These are phyloP conservation scores for Collybia nuda DNA, from an alignment of 768 basidiomycete species.

Conservation along the genomic window DNA sequence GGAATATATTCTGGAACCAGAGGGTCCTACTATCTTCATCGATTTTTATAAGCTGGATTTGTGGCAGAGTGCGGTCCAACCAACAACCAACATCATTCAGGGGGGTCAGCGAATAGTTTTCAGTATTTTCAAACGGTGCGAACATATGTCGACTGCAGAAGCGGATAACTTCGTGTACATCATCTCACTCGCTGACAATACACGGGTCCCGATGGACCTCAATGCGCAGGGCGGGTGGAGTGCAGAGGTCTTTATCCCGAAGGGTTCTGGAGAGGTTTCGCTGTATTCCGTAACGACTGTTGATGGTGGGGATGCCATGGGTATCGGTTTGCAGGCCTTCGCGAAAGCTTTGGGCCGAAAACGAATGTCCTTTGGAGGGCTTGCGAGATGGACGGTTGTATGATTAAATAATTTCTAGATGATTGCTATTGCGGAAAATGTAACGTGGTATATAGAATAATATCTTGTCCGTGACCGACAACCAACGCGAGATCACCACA, in stretches of 20 bases:
- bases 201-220: constrained; percentile 31
- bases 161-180: constrained; percentile 42
- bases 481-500: constrained; percentile 17
- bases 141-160: constrained; percentile 42
- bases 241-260: constrained; percentile 32
- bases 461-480: constrained; percentile 3
- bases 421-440: constrained; percentile 3
- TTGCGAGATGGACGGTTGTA: constrained; percentile 32
- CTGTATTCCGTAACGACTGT: constrained; percentile 34
- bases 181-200: constrained; percentile 29
- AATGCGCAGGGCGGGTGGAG: constrained; percentile 42
- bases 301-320: constrained; percentile 36
- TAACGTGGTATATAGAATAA: constrained; percentile 12
- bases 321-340: constrained; percentile 32
- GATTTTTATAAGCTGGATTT: constrained; percentile 36
- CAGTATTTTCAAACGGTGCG: constrained; percentile 42
- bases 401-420: constrained; percentile 6
- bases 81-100: constrained; percentile 28
- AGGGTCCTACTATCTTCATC: constrained; percentile 32
- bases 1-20: constrained; percentile 42
- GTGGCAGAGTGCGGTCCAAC: constrained; percentile 31
- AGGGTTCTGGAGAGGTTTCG: constrained; percentile 29
- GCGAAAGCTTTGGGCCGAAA: constrained; percentile 31
- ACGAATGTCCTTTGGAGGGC: constrained; percentile 37
- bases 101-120: constrained; percentile 36